These are phyloP conservation scores for Fusarium goolgardi DNA, from an alignment of 2,329 filamentous ascomycete species.

Conservation along the genomic window DNA sequence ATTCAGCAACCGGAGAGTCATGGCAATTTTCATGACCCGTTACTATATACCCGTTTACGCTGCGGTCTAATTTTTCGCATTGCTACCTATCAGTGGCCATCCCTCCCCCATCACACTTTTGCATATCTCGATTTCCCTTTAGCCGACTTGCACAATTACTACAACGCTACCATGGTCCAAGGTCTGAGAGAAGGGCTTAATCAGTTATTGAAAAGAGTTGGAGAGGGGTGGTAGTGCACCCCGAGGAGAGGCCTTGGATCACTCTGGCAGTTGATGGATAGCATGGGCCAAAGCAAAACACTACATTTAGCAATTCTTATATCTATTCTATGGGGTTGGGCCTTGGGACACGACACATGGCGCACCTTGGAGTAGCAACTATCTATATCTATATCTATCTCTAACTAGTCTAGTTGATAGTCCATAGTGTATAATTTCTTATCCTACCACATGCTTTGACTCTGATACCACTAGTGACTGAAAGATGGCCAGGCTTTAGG, in stretches of 20 bases:
- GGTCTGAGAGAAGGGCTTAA: constrained; percentile 32
- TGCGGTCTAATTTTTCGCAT: constrained; percentile 48
- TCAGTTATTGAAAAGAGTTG: constrained; percentile 20
- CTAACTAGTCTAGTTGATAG: constrained; percentile 38
- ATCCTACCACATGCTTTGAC: constrained; percentile 28
- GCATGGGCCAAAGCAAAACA: constrained; percentile 39
- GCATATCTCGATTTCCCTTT: constrained; percentile 15
- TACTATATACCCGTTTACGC: constrained; percentile 50
- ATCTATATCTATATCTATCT: constrained; percentile 44
- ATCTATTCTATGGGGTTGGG: constrained; percentile 36
- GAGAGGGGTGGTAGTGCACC: constrained; percentile 33
- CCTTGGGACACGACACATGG: constrained; percentile 41
- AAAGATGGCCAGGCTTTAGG: background rate
- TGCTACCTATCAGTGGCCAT: constrained; percentile 44
- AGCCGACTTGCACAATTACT: constrained; percentile 25
- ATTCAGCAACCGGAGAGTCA: constrained; percentile 37
- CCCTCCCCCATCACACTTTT: constrained; percentile 34
- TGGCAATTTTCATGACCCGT: constrained; percentile 44
- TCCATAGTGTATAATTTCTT: constrained; percentile 55
- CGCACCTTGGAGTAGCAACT: constrained; percentile 47
- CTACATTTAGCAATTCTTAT: constrained; percentile 43
- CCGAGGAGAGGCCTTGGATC: constrained; percentile 42
- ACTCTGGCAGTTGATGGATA: constrained; percentile 44
- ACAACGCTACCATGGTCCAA: constrained; percentile 40
- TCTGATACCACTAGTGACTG: constrained; percentile 3